A percentile compares a stretch with the other conserved stretches of the same genome.
Evolutionary conservation across 2,329 filamentous ascomycete genomes (phyloP).

Genomic region (Colletotrichum magnum): DNA sequence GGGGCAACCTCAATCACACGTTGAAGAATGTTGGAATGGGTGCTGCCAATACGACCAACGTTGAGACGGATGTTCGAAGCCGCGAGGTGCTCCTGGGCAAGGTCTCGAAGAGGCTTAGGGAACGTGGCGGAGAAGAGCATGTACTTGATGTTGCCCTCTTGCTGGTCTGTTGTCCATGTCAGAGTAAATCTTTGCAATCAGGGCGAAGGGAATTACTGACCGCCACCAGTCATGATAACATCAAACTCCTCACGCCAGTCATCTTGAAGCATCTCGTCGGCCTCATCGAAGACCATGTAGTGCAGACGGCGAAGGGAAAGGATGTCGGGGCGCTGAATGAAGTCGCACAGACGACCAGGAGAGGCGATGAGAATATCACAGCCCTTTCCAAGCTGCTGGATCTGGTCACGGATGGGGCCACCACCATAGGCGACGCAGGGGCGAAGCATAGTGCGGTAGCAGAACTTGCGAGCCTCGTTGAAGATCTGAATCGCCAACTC

Average conservation of each 20-base stretch:
- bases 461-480: constrained; percentile 91
- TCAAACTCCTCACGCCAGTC: constrained; percentile 85
- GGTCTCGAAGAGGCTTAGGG: constrained; percentile 80
- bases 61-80: constrained; percentile 80
- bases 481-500: constrained; percentile 96
- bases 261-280: constrained; percentile 87
- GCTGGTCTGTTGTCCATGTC: constrained; percentile 70
- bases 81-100: constrained; percentile 83
- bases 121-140: constrained; percentile 98
- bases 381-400: constrained; percentile 81
- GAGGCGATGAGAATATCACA: constrained; percentile 93
- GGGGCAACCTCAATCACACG: constrained; percentile 77
- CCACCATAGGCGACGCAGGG: constrained; percentile 93
- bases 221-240: constrained; percentile 84
- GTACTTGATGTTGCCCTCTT: constrained; percentile 78
- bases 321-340: constrained; percentile 79
- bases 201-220: constrained; percentile 65
- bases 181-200: constrained; percentile 37
- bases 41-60: constrained; percentile 88
- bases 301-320: constrained; percentile 83
- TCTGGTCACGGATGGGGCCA: constrained; percentile 77
- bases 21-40: constrained; percentile 87
- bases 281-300: constrained; percentile 91
- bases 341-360: constrained; percentile 87
- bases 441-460: constrained; percentile 94